These are phyloP conservation scores for Pleurotus tuoliensis DNA, from an alignment of 768 basidiomycete genomes.

Conservation along the genomic window DNA sequence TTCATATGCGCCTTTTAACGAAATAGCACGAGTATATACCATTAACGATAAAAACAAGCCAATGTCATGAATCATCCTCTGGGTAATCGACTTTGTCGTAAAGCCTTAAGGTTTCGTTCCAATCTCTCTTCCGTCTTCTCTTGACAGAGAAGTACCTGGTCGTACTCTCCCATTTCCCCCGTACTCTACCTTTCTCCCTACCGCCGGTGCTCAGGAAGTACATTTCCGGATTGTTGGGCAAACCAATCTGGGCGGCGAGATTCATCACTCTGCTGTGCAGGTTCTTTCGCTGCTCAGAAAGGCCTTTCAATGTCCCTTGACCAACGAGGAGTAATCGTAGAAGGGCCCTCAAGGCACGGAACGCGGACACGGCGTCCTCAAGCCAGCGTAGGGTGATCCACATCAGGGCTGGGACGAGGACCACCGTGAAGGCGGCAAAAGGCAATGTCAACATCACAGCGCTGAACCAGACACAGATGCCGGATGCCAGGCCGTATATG, in stretches of 20 bases:
- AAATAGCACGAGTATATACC: too few relatives aligned
- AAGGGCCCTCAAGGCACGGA: slow-evolving; percentile 68
- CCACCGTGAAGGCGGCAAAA: slow-evolving; percentile 49
- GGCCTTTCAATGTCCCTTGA: slow-evolving; percentile 45
- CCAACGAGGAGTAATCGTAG: slow-evolving; percentile 61
- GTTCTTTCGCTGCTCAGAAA: slow-evolving; percentile 50
- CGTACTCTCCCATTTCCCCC: slow-evolving; percentile 64
- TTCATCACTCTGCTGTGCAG: slow-evolving; percentile 66
- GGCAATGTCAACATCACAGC: slow-evolving; percentile 59
- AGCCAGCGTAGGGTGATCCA: slow-evolving; percentile 90
- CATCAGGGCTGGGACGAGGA: slow-evolving; percentile 72
- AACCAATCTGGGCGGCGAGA: slow-evolving; percentile 54
- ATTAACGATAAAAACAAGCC: neutral
- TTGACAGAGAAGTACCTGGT: slow-evolving; percentile 77
- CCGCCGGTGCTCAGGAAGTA: slow-evolving; percentile 59
- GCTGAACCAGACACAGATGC: slow-evolving; percentile 60
- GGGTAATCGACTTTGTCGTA: slow-evolving; percentile 86
- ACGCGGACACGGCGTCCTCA: slow-evolving; percentile 78
- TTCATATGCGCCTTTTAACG: too few relatives aligned
- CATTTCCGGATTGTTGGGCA: slow-evolving; percentile 67
- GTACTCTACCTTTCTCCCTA: slow-evolving; percentile 67
- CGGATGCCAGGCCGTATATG: slow-evolving; percentile 75
- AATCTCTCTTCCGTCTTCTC: slow-evolving; percentile 78
- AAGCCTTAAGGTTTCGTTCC: slow-evolving; percentile 81
- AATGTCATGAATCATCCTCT: slow-evolving; percentile 35